Percentiles rank a stretch among this genome's conserved stretches.
Conservation (phyloP, 805 yeast genomes). For the Middelhovenomyces tepae region DNA sequence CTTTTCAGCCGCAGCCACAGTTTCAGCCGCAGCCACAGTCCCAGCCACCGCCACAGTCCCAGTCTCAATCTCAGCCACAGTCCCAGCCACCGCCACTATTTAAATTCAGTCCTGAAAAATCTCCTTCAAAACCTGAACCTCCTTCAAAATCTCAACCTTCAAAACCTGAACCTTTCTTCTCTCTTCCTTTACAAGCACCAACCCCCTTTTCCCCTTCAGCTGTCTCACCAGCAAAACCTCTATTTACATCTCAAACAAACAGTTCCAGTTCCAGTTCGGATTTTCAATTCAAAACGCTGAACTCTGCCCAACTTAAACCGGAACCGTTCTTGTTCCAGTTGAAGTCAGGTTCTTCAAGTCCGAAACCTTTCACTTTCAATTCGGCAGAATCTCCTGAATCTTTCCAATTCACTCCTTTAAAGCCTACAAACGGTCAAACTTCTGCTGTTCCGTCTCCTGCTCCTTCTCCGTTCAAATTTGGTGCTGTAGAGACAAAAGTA, state of each 20-base stretch:
- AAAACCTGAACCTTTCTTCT: too few relatives aligned
- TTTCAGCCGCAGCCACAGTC: background rate
- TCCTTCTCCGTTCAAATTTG: too few relatives aligned
- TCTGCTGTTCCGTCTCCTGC: too few relatives aligned
- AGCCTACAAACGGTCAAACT: too few relatives aligned
- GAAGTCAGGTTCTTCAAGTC: background rate
- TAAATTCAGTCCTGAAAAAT: too few relatives aligned
- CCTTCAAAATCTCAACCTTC: too few relatives aligned
- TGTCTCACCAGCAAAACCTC: slow-evolving; percentile 4
- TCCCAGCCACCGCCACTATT: too few relatives aligned
- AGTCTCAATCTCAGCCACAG: too few relatives aligned
- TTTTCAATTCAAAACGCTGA: background rate
- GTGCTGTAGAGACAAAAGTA: too few relatives aligned
- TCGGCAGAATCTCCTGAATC: background rate
- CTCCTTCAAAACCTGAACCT: too few relatives aligned
- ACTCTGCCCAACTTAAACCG: background rate
- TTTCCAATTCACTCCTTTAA: background rate
- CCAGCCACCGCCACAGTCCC: background rate
- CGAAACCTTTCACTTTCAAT: background rate
- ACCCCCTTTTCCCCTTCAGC: too few relatives aligned
- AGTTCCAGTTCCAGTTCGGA: background rate
- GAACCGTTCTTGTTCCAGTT: background rate
- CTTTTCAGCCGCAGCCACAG: background rate
- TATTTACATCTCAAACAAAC: background rate
- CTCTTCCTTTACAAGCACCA: too few relatives aligned